Evolutionary conservation across 768 basidiomycete genomes (phyloP), one percentile per base, ranked within the genome.

Genomic region (Cyathus striatus): DNA sequence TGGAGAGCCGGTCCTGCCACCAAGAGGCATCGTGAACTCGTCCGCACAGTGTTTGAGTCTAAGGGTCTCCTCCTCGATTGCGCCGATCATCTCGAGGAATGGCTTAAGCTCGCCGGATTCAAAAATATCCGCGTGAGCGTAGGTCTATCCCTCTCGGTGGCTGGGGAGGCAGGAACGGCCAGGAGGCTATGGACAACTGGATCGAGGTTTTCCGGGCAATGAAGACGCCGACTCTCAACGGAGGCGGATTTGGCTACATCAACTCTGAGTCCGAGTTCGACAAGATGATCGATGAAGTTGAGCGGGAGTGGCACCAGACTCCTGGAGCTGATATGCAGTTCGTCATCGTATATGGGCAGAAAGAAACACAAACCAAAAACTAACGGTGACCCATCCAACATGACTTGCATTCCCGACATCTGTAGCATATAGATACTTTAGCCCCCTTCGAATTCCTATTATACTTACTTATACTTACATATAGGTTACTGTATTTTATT

Each of bases 141-240:
- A 38, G 42, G 6, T 41, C 38, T 13, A 41, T 42, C 17, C 48
- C 46, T 4, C 40, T 49, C 12, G 51, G 51, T 22, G 47, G 47
- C 35, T 49, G 51, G 51, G 49, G 39, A 17, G 51, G 51, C 21
- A 23, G 44, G 20, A 38, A 47, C 25, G 52, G 52, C 6, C 30
- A 23, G 18, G 35, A 45, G 10, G 32, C 38, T 3, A 39, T 46
- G 22, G 35, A 41, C 23, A 53, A 50, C 18, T 42, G 42, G 17
- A 40, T 48, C 17, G 49, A 46, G 7, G 50, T 51, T 10, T 52
- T 47, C 23, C 45, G 43, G 22, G 41, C 42, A 13, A 46, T 55
- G 51, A 53, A 56, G 26, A 52, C 47, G 5, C 53, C 54, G 3
- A 42, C 52, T 16, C 38, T 55, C 1, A 49, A 42, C 7, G 34